These are phyloP conservation scores for Apostasia shenzhenica DNA, from an alignment of 106 monocot genomes.

Conservation along the genomic window DNA sequence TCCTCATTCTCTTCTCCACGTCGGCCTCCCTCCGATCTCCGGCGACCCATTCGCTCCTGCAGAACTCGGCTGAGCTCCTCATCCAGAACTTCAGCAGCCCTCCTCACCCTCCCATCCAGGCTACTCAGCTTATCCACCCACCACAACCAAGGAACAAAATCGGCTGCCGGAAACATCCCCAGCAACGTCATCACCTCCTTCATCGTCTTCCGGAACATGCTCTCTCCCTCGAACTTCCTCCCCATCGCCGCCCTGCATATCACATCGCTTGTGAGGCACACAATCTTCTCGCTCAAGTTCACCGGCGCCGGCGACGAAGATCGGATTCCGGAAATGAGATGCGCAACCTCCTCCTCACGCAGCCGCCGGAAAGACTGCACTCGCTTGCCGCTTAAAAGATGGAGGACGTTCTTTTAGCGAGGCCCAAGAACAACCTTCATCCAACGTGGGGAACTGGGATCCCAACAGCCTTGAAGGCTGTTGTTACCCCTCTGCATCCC, in stretches of 20 bases:
- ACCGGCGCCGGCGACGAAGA: background rate
- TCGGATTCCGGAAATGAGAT: background rate
- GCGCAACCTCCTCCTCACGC: slow-evolving; percentile 16
- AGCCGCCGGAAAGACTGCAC: slow-evolving; percentile 11
- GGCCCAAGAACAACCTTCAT: too few species aligned
- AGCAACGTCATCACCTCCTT: slow-evolving; percentile 10
- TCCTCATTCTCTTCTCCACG: background rate
- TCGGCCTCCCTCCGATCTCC: background rate
- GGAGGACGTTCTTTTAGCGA: too few species aligned
- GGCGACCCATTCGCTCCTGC: slow-evolving; percentile 4
- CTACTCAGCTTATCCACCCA: slow-evolving; percentile 33
- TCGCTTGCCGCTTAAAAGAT: slow-evolving; percentile 18
- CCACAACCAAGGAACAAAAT: slow-evolving; percentile 22
- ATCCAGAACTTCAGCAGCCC: slow-evolving; percentile 9
- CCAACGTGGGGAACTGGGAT: too few species aligned
- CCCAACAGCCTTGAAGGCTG: too few species aligned
- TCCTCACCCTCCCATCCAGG: slow-evolving; percentile 24
- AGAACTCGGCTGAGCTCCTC: slow-evolving; percentile 8
- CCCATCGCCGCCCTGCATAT: slow-evolving; percentile 17
- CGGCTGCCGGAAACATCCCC: slow-evolving; percentile 14
- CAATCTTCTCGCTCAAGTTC: slow-evolving; percentile 15
- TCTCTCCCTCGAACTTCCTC: slow-evolving; percentile 5
- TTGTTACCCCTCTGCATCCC: too few species aligned
- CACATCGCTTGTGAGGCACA: slow-evolving; percentile 2
- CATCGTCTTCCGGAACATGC: background rate